A percentile compares a stretch with the other conserved stretches of the same genome.
These are phyloP conservation scores for Aspergillus sp. DNA, from an alignment of 2,329 filamentous ascomycete species.

Conservation along the genomic window DNA sequence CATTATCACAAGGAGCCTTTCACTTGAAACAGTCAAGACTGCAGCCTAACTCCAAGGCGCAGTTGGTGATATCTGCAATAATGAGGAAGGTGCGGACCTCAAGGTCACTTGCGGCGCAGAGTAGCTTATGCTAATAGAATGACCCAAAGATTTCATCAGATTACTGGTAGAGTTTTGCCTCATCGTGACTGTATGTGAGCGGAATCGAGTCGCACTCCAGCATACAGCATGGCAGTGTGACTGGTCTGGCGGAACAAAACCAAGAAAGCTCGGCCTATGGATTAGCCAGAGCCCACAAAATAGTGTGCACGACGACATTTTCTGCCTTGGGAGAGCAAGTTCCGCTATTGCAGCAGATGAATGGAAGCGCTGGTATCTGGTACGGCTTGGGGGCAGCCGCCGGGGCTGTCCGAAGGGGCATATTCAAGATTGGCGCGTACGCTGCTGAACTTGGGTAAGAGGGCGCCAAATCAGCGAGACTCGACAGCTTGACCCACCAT, in stretches of 20 bases:
- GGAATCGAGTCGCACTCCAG: too few species aligned
- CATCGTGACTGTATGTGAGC: too few species aligned
- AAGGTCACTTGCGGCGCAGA: not conserved
- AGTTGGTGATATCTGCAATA: conserved; percentile 22
- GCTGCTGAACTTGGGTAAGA: conserved; percentile 3
- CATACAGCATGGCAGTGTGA: not conserved
- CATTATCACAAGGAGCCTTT: not conserved
- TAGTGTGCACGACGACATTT: not conserved
- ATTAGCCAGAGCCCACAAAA: conserved; percentile 2
- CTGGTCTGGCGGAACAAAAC: not conserved
- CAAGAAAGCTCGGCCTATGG: conserved; percentile 13
- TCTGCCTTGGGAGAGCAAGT: conserved; percentile 3
- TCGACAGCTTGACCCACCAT: conserved; percentile 8
- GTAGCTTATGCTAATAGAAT: not conserved
- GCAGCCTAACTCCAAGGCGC: conserved; percentile 10
- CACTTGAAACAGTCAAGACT: too few species aligned
- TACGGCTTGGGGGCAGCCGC: not conserved
- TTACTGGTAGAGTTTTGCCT: too few species aligned
- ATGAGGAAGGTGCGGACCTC: not conserved
- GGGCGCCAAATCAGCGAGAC: conserved; percentile 20
- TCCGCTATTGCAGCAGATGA: conserved; percentile 5
- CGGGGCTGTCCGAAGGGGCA: conserved; percentile 1
- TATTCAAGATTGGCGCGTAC: conserved; percentile 9
- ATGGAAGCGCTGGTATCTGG: conserved; percentile 1
- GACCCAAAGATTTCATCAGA: conserved; percentile 3